Percentiles rank a stretch among this genome's conserved stretches.
These are phyloP conservation scores for Phaeosphaeriaceae sp. DNA, from an alignment of 2,329 filamentous ascomycete genomes.

Conservation along the genomic window DNA sequence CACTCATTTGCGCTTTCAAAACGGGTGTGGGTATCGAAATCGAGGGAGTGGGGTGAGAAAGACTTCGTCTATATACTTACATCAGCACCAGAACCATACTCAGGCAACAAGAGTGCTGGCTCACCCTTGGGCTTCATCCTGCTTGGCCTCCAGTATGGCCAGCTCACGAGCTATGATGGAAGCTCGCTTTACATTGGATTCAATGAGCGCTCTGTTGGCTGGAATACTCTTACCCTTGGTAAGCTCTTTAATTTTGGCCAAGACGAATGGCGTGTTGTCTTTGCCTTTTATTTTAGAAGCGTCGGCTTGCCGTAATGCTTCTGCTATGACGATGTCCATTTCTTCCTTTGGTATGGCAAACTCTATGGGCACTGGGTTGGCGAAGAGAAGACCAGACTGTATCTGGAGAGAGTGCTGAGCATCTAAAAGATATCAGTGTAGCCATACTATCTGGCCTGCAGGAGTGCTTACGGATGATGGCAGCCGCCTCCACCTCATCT, in stretches of 20 bases:
- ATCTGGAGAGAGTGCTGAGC: slow-evolving; percentile 76
- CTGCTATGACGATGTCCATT: slow-evolving; percentile 49
- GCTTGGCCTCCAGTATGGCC: slow-evolving; percentile 57
- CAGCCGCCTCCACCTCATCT: slow-evolving; percentile 81
- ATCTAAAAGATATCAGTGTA: slow-evolving; percentile 50
- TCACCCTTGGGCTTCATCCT: slow-evolving; percentile 45
- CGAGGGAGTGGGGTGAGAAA: slow-evolving; percentile 30
- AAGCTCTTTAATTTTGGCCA: slow-evolving; percentile 78
- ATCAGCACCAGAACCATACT: slow-evolving; percentile 44
- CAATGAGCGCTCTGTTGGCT: slow-evolving; percentile 75
- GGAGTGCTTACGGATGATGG: slow-evolving; percentile 71
- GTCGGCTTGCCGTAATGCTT: slow-evolving; percentile 48
- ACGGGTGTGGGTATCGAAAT: slow-evolving; percentile 21
- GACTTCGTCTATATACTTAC: slow-evolving; percentile 44
- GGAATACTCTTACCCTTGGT: slow-evolving; percentile 73
- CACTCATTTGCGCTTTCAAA: slow-evolving; percentile 14
- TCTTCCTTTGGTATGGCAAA: slow-evolving; percentile 69
- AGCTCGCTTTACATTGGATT: slow-evolving; percentile 70
- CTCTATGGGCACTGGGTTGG: slow-evolving; percentile 81
- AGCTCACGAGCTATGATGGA: slow-evolving; percentile 70
- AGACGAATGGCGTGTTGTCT: slow-evolving; percentile 83
- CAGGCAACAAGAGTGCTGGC: slow-evolving; percentile 42
- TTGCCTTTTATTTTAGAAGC: slow-evolving; percentile 65
- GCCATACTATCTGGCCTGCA: not conserved
- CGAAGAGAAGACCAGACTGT: slow-evolving; percentile 81